Conservation (phyloP, 1,284 basidiomycete genomes). For the Sanghuangporus weigelae region DNA sequence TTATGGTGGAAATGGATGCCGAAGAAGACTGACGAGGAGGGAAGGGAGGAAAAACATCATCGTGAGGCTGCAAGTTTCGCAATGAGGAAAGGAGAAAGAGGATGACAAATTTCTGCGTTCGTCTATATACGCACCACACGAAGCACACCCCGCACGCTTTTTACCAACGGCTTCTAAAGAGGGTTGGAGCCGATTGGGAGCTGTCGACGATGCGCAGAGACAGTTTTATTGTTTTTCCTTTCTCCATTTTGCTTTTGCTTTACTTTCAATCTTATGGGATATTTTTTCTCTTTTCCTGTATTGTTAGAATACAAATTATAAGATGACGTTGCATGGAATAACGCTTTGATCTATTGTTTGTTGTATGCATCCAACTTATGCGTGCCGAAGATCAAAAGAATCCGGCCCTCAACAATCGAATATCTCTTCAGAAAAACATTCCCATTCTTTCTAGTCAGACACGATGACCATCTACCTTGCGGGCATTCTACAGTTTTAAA, state of each 20-base stretch:
- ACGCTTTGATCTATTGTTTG: not conserved
- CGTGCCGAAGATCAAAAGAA: no score
- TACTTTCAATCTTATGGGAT: not conserved
- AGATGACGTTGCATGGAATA: not conserved
- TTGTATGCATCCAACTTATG: not conserved
- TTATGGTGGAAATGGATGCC: not conserved
- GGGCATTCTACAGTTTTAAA: not conserved
- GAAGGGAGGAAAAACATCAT: slow-evolving; percentile 16
- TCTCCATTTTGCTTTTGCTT: not conserved
- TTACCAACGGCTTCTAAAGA: slow-evolving; percentile 72
- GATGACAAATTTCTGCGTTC: slow-evolving; percentile 24
- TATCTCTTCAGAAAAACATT: not conserved
- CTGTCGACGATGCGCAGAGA: slow-evolving; percentile 39
- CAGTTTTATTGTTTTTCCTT: not conserved
- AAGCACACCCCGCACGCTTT: slow-evolving; percentile 82
- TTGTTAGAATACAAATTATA: slow-evolving; percentile 30
- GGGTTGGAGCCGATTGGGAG: slow-evolving; percentile 79
- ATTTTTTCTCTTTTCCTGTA: not conserved
- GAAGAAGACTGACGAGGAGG: slow-evolving; percentile 15
- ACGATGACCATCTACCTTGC: slow-evolving; percentile 2
- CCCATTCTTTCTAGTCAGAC: not conserved
- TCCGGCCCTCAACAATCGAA: slow-evolving; percentile 8
- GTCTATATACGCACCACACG: slow-evolving; percentile 71
- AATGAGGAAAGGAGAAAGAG: not conserved
- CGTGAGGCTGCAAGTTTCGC: slow-evolving; percentile 16